These are phyloP conservation scores for Pythium dissimile DNA, from an alignment of 352 stramenopile genomes.

Conservation along the genomic window DNA sequence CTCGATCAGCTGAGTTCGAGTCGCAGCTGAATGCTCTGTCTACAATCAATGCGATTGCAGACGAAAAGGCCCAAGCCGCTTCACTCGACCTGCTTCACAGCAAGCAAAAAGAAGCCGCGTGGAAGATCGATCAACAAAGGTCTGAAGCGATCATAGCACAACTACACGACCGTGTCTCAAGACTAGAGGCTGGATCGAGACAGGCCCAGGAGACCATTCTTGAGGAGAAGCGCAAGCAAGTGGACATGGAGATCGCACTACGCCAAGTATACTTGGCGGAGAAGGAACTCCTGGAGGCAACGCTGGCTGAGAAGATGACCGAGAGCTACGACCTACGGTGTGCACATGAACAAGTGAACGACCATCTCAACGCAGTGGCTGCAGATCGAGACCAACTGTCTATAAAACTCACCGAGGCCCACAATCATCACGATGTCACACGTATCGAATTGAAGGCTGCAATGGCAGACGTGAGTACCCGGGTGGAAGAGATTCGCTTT, in stretches of 20 bases:
- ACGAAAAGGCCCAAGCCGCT: slow-evolving; percentile 40
- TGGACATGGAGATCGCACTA: slow-evolving; percentile 14
- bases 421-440: background rate
- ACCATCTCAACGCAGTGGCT: background rate
- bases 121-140: slow-evolving; percentile 44
- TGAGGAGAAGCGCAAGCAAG: slow-evolving; percentile 28
- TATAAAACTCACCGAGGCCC: background rate
- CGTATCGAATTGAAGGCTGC: background rate
- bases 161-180: slow-evolving; percentile 15
- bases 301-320: slow-evolving; percentile 12
- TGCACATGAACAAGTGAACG: background rate
- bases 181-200: slow-evolving; percentile 27
- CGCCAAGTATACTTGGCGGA: background rate
- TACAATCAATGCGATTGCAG: slow-evolving; percentile 29
- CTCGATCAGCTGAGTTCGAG: slow-evolving; percentile 43
- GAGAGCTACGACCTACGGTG: slow-evolving; percentile 7
- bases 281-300: slow-evolving; percentile 3
- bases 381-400: background rate
- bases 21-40: slow-evolving; percentile 36
- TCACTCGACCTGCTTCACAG: slow-evolving; percentile 52
- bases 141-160: slow-evolving; percentile 33
- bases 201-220: slow-evolving; percentile 20
- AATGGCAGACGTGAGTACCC: background rate
- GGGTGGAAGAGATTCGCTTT: background rate
- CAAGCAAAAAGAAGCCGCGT: slow-evolving; percentile 61